phyloP scores from a whole-genome alignment of 2,329 filamentous ascomycete genomes.

The Aspergillus quadricinctus region DNA sequence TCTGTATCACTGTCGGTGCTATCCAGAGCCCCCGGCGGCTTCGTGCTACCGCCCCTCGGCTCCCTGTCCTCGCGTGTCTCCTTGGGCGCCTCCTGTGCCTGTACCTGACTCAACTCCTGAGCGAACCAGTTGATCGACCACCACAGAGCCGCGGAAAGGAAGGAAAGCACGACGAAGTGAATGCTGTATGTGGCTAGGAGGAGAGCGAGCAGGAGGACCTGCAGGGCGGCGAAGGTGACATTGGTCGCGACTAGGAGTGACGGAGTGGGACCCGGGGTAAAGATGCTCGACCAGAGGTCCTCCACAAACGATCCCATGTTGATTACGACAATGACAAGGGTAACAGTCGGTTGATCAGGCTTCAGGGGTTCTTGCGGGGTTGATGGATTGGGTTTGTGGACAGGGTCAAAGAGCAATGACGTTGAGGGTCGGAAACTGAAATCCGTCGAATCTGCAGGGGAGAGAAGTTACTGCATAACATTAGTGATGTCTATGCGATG shows the following conservation, averaged over 20 bases:
- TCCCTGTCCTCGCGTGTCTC: conserved; percentile 27
- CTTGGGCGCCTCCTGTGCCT: conserved; percentile 45
- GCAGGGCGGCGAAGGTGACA: conserved; percentile 78
- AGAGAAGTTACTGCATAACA: not conserved
- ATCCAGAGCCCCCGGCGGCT: conserved; percentile 31
- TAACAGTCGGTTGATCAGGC: not conserved
- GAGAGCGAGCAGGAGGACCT: conserved; percentile 70
- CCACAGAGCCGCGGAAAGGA: conserved; percentile 80
- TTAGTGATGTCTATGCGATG: not conserved
- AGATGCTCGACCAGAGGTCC: conserved; percentile 86
- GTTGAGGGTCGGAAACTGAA: conserved; percentile 11
- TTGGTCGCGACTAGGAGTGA: conserved; percentile 88
- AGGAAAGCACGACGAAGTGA: conserved; percentile 79
- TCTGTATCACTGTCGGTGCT: conserved; percentile 44
- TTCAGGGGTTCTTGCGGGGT: not conserved
- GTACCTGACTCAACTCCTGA: conserved; percentile 54
- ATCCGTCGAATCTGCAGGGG: conserved; percentile 4
- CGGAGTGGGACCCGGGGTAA: conserved; percentile 85
- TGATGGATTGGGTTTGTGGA: not conserved
- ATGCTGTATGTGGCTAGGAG: conserved; percentile 79
- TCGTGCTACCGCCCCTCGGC: conserved; percentile 21
- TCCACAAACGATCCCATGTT: conserved; percentile 55
- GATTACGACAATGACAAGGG: not conserved
- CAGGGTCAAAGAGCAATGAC: conserved; percentile 6
- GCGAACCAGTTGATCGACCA: conserved; percentile 97